Conservation (phyloP, 2,329 filamentous ascomycete species). For the Raffaelea arxii region DNA sequence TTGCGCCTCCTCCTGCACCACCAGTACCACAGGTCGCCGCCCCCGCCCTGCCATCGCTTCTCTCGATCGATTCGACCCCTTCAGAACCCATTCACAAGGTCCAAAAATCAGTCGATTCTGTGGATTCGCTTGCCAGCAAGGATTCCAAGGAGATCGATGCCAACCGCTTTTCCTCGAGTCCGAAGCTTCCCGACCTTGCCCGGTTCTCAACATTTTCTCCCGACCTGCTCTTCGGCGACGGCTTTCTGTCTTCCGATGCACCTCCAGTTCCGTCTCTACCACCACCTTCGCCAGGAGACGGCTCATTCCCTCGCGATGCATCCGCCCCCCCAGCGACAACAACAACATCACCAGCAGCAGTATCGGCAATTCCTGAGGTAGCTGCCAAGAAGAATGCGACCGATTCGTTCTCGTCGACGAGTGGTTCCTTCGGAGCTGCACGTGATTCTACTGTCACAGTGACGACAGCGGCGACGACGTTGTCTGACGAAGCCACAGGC, state of each 20-base stretch:
- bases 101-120: conserved; percentile 3
- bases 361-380: not conserved
- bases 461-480: conserved; percentile 1
- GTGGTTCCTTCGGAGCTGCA: not conserved
- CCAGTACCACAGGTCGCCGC: too few relatives aligned
- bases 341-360: not conserved
- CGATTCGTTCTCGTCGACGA: conserved; percentile 1
- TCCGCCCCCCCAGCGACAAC: too few relatives aligned
- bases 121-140: not conserved
- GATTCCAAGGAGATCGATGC: not conserved
- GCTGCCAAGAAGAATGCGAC: not conserved
- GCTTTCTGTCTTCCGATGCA: conserved; percentile 15
- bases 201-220: conserved; percentile 52
- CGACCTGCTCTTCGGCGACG: conserved; percentile 40
- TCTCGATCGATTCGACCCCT: not conserved
- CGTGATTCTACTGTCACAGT: conserved; percentile 7
- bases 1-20: too few relatives aligned
- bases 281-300: not conserved
- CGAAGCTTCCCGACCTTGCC: conserved; percentile 46
- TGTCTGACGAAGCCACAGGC: conserved; percentile 7
- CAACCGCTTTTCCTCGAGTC: conserved; percentile 38
- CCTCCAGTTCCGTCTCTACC: conserved; percentile 17
- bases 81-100: conserved; percentile 2
- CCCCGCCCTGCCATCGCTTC: too few relatives aligned
- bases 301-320: too few relatives aligned